These are phyloP conservation scores for Exserohilum rostratum DNA, from an alignment of 2,329 filamentous ascomycete genomes.

Conservation along the genomic window DNA sequence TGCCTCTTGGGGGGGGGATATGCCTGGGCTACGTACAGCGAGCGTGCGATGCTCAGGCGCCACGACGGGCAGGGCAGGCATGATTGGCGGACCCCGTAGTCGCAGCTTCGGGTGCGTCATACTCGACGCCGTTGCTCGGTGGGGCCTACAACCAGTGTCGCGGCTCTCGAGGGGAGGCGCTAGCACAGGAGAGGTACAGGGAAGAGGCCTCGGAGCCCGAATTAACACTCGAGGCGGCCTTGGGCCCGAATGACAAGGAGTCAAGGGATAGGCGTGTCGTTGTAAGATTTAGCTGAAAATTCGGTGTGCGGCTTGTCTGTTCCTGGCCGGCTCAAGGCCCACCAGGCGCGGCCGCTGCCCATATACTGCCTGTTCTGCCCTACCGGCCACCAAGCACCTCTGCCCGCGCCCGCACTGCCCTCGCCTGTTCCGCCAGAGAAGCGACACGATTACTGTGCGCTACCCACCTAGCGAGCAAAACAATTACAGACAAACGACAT, in stretches of 20 bases:
- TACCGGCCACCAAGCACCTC: no score
- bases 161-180: slow-evolving; percentile 9
- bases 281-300: slow-evolving; percentile 18
- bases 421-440: background rate
- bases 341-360: slow-evolving; percentile 10
- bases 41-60: background rate
- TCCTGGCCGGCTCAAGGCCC: slow-evolving; percentile 6
- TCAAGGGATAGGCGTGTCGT: slow-evolving; percentile 11
- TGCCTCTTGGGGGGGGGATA: background rate
- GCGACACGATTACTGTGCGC: background rate
- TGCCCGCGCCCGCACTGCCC: background rate
- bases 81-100: slow-evolving; percentile 9
- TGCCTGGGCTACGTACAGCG: background rate
- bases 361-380: background rate
- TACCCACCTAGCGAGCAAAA: background rate
- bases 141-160: slow-evolving; percentile 13
- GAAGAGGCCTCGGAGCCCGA: slow-evolving; percentile 14
- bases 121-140: slow-evolving; percentile 12
- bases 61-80: background rate
- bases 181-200: slow-evolving; percentile 16
- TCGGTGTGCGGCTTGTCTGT: slow-evolving; percentile 14
- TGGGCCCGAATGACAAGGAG: slow-evolving; percentile 12
- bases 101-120: slow-evolving; percentile 13
- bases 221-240: slow-evolving; percentile 8
- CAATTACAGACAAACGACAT: slow-evolving; percentile 1